Evolutionary conservation across 495 filamentous ascomycete species (phyloP).

Genomic region (Penicillium goetzii): DNA sequence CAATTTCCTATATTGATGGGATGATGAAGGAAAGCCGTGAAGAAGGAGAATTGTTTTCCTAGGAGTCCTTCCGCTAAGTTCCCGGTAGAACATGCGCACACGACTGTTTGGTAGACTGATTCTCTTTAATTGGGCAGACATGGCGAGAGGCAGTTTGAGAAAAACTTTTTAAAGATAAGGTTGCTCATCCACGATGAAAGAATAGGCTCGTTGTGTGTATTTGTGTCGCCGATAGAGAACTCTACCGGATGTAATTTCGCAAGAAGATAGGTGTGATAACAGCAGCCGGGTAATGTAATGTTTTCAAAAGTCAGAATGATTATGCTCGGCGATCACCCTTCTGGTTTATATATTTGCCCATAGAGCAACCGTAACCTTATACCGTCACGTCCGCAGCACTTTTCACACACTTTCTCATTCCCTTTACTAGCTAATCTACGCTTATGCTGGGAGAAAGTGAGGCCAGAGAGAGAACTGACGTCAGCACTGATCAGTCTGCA

Average conservation of each 20-base stretch:
- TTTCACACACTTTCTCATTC: not conserved
- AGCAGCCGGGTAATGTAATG: not conserved
- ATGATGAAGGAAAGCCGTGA: conserved; percentile 66
- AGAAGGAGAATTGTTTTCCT: conserved; percentile 54
- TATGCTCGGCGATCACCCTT: not conserved
- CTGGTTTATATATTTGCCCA: not conserved
- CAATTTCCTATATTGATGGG: conserved; percentile 62
- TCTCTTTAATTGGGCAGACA: not conserved
- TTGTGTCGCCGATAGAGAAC: not conserved
- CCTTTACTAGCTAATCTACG: not conserved
- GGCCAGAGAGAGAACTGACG: not conserved
- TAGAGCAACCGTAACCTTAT: not conserved
- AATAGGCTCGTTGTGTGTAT: not conserved
- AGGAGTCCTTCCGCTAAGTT: conserved; percentile 38
- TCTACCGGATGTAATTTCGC: not conserved
- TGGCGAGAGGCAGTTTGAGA: not conserved
- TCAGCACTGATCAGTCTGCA: not conserved
- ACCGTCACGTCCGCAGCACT: not conserved
- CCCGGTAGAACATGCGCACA: conserved; percentile 57
- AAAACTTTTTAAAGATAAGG: not conserved
- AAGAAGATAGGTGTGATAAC: not conserved
- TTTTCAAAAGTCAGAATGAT: not conserved
- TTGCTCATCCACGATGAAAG: not conserved
- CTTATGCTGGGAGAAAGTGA: not conserved
- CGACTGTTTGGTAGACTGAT: not conserved